phyloP scores from a whole-genome alignment of 2,329 filamentous ascomycete genomes.

The Sporothrix dimorphospora region DNA sequence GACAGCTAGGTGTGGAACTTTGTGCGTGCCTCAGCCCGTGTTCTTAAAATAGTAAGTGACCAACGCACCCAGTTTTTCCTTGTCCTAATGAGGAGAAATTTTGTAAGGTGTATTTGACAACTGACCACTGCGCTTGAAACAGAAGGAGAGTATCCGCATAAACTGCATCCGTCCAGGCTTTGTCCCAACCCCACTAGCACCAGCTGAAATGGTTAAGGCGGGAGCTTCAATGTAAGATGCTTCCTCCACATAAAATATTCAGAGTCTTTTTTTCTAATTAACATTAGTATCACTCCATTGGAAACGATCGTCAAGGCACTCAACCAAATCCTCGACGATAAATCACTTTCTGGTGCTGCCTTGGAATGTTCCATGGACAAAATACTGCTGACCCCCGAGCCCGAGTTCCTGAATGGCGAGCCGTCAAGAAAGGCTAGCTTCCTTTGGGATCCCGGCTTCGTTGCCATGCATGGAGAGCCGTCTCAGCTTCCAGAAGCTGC shows the following conservation, averaged over 20 bases:
- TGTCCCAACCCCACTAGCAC: not conserved
- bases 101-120: too few relatives aligned
- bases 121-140: too few relatives aligned
- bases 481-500: not conserved
- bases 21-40: not conserved
- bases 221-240: not conserved
- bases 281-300: not conserved
- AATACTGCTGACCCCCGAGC: not conserved
- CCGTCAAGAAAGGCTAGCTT: not conserved
- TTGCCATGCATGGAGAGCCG: not conserved
- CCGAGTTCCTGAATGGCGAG: not conserved
- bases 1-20: not conserved
- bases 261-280: too few relatives aligned
- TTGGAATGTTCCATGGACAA: conserved; percentile 2
- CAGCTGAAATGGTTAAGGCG: not conserved
- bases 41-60: not conserved
- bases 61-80: too few relatives aligned
- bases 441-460: not conserved
- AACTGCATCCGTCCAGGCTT: conserved; percentile 9
- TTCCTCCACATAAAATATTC: too few relatives aligned
- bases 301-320: not conserved
- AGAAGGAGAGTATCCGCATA: conserved; percentile 5
- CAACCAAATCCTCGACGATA: conserved; percentile 1
- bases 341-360: not conserved
- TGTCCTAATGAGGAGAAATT: too few relatives aligned